Evolutionary conservation across 306 rosid species (phyloP).

Genomic region (Phaseolus lunatus): DNA sequence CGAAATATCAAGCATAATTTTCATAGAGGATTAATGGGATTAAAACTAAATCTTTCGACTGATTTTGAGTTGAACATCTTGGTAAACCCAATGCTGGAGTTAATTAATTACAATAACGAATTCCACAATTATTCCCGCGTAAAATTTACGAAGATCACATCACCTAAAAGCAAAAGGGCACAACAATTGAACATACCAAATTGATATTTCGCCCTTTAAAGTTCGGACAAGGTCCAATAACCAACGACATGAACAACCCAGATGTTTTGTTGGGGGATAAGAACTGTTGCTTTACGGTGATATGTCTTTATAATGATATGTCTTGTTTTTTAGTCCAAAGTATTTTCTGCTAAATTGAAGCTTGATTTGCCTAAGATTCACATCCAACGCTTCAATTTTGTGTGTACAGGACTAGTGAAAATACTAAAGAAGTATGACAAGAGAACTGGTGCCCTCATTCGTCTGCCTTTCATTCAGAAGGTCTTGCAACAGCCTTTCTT

Average conservation of each 20-base stretch:
- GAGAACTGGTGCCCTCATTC: slow-evolving; percentile 95
- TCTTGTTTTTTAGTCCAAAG: neutral
- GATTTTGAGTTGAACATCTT: neutral
- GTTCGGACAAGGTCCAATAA: neutral
- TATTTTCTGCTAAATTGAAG: neutral
- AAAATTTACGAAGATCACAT: neutral
- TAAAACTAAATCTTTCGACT: neutral
- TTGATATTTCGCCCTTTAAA: neutral
- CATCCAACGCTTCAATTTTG: slow-evolving; percentile 7
- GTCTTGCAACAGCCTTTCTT: slow-evolving; percentile 92
- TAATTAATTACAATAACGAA: neutral
- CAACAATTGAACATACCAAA: neutral
- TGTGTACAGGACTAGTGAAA: slow-evolving; percentile 74
- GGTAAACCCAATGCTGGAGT: neutral
- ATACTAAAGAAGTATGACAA: slow-evolving; percentile 94
- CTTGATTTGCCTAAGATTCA: neutral
- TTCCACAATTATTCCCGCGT: neutral
- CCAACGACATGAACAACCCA: neutral
- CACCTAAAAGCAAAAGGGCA: neutral
- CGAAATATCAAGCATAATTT: neutral
- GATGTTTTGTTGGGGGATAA: neutral
- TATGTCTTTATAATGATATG: neutral
- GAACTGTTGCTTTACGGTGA: neutral
- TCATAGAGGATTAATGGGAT: neutral
- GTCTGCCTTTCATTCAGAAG: slow-evolving; percentile 89